Evolutionary conservation across 768 basidiomycete species (phyloP).

Genomic region (Boletus pseudopeckii): DNA sequence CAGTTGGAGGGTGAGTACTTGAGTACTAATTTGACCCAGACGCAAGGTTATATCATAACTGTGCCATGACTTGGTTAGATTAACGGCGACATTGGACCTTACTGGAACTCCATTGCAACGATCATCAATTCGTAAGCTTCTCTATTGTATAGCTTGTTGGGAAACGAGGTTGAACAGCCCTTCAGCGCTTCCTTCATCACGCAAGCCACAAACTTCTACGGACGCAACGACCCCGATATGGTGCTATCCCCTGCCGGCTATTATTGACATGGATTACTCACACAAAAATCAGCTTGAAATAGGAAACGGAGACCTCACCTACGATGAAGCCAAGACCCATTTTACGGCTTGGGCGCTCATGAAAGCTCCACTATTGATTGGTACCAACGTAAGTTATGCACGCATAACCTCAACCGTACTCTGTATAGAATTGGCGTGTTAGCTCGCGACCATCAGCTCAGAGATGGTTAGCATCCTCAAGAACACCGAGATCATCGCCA

Average conservation of each 20-base stretch:
- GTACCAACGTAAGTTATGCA: constrained; percentile 45
- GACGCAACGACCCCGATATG: constrained; percentile 65
- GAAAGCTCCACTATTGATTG: constrained; percentile 64
- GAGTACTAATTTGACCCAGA: constrained; percentile 3
- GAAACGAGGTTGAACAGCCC: background rate
- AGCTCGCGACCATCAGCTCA: constrained; percentile 50
- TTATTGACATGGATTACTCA: constrained; percentile 1
- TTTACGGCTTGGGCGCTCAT: constrained; percentile 70
- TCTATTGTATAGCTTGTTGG: background rate
- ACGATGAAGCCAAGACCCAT: constrained; percentile 63
- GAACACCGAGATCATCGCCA: constrained; percentile 62
- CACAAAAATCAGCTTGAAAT: constrained; percentile 46
- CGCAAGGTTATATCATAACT: background rate
- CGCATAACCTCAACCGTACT: background rate
- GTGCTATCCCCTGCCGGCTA: constrained; percentile 26
- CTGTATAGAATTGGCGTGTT: background rate
- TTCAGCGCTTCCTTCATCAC: constrained; percentile 61
- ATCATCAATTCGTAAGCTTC: constrained; percentile 52
- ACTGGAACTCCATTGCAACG: constrained; percentile 48
- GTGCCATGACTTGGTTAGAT: constrained; percentile 7
- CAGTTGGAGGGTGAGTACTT: constrained; percentile 44
- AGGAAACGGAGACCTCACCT: constrained; percentile 59
- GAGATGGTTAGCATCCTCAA: constrained; percentile 53
- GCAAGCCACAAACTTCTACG: constrained; percentile 60
- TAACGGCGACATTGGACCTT: constrained; percentile 28